Evolutionary conservation across 768 basidiomycete species (phyloP), one percentile per base, ranked within the genome.

Genomic region (Naganishia vishniacii): DNA sequence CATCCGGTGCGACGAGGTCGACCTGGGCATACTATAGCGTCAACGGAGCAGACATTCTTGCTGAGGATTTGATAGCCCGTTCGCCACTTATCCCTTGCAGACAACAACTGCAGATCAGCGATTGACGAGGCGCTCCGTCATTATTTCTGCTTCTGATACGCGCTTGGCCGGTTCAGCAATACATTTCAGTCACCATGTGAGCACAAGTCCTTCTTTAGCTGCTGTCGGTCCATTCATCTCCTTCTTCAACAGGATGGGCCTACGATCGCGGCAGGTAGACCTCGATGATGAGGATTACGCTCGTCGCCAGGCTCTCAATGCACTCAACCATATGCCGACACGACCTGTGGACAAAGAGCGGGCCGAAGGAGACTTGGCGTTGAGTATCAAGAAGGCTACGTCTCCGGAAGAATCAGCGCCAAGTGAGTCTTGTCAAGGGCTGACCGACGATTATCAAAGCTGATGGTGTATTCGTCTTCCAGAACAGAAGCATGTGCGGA

Each of bases 361-460:
- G 81, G 92, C 91, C 48, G 95, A 99, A 76, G 83, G 86, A 61
- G 95, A 98, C 77, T 84, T 99, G 18, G 86, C 86, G 18, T 82
- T 93, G 34, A 92, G 94, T 74, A 93, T 99, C 78, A 99, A 99
- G 83, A 99, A 99, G 77, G 95, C 95, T 3, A 97, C 93, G 6
- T 91, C 84, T 73, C 81, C 91, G 44, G 95, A 99, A 56, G 95
- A 98, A 80, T 84, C 85, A 29, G 94, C 95, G 4, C 95, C 95
- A 8, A 99, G 75, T 77, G 45, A 68, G 72, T 67, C 13, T 37
- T 18, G 18, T 0, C 23, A 12, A 16, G 26, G 4, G 26, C 46
- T 65, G 47, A 58, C 28, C 8, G 34, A 25, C 26, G 12, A 28
- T 48, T 31, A n/a, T 44, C 47, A 20, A 15, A 45, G 44, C 40